Percentiles rank a stretch among this genome's conserved stretches.
Evolutionary conservation across 768 basidiomycete species (phyloP).

Genomic region (Chalciporus chontae): DNA sequence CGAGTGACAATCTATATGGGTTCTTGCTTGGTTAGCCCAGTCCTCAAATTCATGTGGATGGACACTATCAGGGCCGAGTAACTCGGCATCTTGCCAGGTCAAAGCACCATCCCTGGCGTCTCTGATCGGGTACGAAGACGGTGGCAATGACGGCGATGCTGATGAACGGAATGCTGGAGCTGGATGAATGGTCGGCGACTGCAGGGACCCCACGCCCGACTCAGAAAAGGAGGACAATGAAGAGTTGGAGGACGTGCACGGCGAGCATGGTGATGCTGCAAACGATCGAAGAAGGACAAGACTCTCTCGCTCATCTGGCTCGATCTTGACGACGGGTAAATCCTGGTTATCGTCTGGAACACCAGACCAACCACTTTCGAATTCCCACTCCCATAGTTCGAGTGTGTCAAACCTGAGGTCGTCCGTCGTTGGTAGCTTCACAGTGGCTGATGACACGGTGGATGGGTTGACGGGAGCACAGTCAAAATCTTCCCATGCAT

Average conservation of each 20-base stretch:
- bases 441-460: conserved; percentile 26
- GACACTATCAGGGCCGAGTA: conserved; percentile 45
- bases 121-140: conserved; percentile 1
- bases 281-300: conserved; percentile 5
- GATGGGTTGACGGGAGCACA: conserved; percentile 20
- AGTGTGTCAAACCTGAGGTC: conserved; percentile 45
- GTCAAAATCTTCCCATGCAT: conserved; percentile 69
- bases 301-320: conserved; percentile 41
- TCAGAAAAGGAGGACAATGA: conserved; percentile 21
- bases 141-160: conserved; percentile 6
- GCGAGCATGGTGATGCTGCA: conserved; percentile 17
- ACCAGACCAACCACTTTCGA: conserved; percentile 27
- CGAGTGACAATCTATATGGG: conserved; percentile 9
- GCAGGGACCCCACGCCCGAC: conserved; percentile 10
- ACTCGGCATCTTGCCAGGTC: conserved; percentile 42
- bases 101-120: conserved; percentile 21
- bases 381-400: conserved; percentile 35
- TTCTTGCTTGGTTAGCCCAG: conserved; percentile 24
- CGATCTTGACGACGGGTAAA: conserved; percentile 33
- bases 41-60: conserved; percentile 41
- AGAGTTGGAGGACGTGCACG: conserved; percentile 15
- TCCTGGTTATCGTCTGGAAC: conserved; percentile 17
- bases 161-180: conserved; percentile 10
- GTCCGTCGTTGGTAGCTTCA: conserved; percentile 30
- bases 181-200: conserved; percentile 12